Evolutionary conservation across 2,329 filamentous ascomycete genomes (phyloP).

Genomic region (Decorospora gaudefroyi): DNA sequence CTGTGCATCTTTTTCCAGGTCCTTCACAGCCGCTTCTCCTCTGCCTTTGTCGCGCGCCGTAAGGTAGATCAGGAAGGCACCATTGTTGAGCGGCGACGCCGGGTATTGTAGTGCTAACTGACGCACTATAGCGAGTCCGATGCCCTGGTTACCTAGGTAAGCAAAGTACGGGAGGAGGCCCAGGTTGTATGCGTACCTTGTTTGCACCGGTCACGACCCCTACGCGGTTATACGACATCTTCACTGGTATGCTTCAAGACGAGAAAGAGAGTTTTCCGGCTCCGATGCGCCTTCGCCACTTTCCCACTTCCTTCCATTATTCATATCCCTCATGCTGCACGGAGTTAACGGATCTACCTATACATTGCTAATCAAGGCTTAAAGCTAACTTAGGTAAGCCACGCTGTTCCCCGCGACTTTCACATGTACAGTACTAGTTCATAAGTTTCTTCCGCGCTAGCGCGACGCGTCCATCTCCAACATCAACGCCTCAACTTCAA

Average conservation of each 20-base stretch:
- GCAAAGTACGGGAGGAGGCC: constrained; percentile 6
- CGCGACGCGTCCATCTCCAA: background rate
- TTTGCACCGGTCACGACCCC: constrained; percentile 61
- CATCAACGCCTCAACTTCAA: background rate
- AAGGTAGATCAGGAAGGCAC: constrained; percentile 58
- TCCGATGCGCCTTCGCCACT: background rate
- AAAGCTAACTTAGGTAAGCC: constrained; percentile 1
- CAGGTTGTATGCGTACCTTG: constrained; percentile 46
- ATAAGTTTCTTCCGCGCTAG: background rate
- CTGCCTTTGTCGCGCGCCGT: constrained; percentile 56
- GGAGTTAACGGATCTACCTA: constrained; percentile 7
- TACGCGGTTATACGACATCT: constrained; percentile 48
- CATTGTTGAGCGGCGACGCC: constrained; percentile 53
- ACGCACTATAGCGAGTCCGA: constrained; percentile 58
- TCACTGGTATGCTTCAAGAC: background rate
- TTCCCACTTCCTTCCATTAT: constrained; percentile 6
- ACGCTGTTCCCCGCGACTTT: constrained; percentile 4
- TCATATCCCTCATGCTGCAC: too few relatives aligned
- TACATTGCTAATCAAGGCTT: constrained; percentile 18
- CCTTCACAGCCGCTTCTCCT: constrained; percentile 54
- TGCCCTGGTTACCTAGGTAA: constrained; percentile 39
- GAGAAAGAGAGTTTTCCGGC: too few relatives aligned
- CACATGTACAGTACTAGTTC: constrained; percentile 2
- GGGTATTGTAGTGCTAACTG: constrained; percentile 60
- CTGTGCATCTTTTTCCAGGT: constrained; percentile 51